These are phyloP conservation scores for Vitis labrusca DNA, from an alignment of 164 flowering plant genomes.

Conservation along the genomic window DNA sequence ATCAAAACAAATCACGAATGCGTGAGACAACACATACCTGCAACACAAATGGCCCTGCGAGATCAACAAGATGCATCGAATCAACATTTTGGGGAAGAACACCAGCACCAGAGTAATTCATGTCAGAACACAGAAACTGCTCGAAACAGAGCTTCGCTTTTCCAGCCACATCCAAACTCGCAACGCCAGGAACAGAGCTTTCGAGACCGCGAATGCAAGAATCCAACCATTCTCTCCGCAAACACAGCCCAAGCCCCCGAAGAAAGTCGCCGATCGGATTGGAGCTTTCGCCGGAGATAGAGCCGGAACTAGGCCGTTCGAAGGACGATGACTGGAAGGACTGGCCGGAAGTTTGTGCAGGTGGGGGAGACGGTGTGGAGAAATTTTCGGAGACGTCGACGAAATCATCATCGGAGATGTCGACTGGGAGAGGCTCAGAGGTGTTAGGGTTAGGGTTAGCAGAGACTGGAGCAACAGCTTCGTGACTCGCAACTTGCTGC, in stretches of 20 bases:
- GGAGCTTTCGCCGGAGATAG: neutral
- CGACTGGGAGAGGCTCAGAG: conserved; percentile 23
- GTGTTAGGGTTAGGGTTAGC: conserved; percentile 17
- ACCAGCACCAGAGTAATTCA: conserved; percentile 72
- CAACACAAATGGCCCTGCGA: conserved; percentile 81
- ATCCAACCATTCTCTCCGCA: conserved; percentile 67
- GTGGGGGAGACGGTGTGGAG: conserved; percentile 37
- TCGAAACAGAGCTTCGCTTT: conserved; percentile 76
- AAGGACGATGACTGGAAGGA: neutral
- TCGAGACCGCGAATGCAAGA: conserved; percentile 50
- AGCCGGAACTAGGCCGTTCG: neutral
- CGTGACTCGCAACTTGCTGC: conserved; percentile 1
- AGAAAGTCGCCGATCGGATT: conserved; percentile 42
- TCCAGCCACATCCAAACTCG: conserved; percentile 33
- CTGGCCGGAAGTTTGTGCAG: conserved; percentile 4
- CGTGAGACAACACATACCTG: conserved; percentile 44
- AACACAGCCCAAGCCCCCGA: conserved; percentile 45
- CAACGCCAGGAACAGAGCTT: conserved; percentile 40
- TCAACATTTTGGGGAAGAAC: conserved; percentile 67
- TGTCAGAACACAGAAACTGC: conserved; percentile 70
- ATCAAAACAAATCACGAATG: neutral
- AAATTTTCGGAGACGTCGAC: conserved; percentile 45
- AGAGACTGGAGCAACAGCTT: conserved; percentile 20
- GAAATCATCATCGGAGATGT: conserved; percentile 62
- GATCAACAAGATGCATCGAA: conserved; percentile 68